phyloP scores from a whole-genome alignment of 2,329 filamentous ascomycete genomes.

The Aspergillus novofumigatus region DNA sequence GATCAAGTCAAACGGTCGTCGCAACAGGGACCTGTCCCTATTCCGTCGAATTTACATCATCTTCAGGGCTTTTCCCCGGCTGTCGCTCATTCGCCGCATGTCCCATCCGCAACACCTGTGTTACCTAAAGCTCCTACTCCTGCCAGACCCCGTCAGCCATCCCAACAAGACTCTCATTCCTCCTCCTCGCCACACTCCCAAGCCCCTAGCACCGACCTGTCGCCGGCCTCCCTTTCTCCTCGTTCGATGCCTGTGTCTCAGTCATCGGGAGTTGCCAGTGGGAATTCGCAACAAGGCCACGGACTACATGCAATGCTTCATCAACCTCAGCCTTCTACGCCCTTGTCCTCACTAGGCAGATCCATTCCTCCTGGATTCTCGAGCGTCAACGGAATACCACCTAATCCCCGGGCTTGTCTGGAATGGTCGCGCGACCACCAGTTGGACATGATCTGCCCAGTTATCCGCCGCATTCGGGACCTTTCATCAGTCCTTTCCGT shows the following conservation, averaged over 20 bases:
- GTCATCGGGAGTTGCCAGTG: slow-evolving; percentile 60
- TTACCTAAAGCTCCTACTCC: slow-evolving; percentile 80
- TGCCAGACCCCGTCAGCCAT: slow-evolving; percentile 68
- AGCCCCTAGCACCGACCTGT: slow-evolving; percentile 49
- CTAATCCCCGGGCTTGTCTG: slow-evolving; percentile 53
- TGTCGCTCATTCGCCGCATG: slow-evolving; percentile 69
- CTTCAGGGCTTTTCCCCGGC: slow-evolving; percentile 47
- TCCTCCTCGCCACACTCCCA: slow-evolving; percentile 60
- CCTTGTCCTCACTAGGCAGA: slow-evolving; percentile 64
- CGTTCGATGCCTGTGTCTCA: slow-evolving; percentile 61
- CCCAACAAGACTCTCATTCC: slow-evolving; percentile 70
- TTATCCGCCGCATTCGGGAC: slow-evolving; percentile 50
- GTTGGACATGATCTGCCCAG: slow-evolving; percentile 52
- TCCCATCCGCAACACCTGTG: slow-evolving; percentile 72
- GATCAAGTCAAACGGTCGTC: slow-evolving; percentile 53
- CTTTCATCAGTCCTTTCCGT: slow-evolving; percentile 53
- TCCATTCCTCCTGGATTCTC: slow-evolving; percentile 50
- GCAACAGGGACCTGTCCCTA: slow-evolving; percentile 51
- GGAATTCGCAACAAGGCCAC: slow-evolving; percentile 57
- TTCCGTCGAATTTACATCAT: slow-evolving; percentile 51
- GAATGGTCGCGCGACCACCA: slow-evolving; percentile 49
- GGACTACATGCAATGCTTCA: slow-evolving; percentile 50
- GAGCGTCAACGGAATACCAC: slow-evolving; percentile 50
- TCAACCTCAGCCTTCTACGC: slow-evolving; percentile 57
- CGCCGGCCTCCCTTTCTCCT: slow-evolving; percentile 60